Conservation (phyloP, 768 basidiomycete species). For the Sporobolomyces phaffii region DNA sequence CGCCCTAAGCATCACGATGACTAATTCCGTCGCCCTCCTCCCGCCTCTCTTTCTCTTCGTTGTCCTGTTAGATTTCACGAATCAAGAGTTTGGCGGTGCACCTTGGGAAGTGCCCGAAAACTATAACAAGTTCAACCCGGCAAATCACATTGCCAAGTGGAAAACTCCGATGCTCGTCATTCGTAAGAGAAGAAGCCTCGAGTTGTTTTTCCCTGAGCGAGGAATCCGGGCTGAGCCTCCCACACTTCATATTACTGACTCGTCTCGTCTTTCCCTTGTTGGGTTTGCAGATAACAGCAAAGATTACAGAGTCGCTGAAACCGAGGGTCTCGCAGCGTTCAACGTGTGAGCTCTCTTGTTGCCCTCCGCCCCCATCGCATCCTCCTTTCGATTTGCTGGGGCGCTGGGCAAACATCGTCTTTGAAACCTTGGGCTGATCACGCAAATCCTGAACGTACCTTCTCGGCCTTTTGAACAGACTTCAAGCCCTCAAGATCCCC, state of each 20-base stretch:
- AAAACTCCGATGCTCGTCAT: constrained; percentile 42
- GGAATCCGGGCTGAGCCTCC: too few species aligned
- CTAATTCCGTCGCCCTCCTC: too few species aligned
- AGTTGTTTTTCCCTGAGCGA: too few species aligned
- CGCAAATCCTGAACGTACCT: background rate
- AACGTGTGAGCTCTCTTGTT: constrained; percentile 26
- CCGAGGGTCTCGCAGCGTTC: constrained; percentile 39
- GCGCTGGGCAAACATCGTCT: too few species aligned
- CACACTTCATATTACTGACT: too few species aligned
- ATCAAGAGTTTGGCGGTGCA: constrained; percentile 37
- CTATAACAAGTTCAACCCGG: constrained; percentile 39
- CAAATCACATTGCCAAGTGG: constrained; percentile 38
- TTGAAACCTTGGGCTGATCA: background rate
- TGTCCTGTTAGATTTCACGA: constrained; percentile 42
- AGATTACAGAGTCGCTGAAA: constrained; percentile 39
- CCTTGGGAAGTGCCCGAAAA: constrained; percentile 40
- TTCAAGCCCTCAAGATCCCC: constrained; percentile 39
- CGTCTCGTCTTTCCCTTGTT: background rate
- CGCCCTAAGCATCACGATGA: too few species aligned
- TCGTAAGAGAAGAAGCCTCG: too few species aligned
- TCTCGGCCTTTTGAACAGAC: background rate
- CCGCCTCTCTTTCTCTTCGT: too few species aligned
- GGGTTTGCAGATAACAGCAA: constrained; percentile 30
- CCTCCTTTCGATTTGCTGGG: too few species aligned
- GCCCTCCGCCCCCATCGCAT: too few species aligned